Evolutionary conservation across 169 alveolate genomes (phyloP), one percentile per base, ranked within the genome.

Genomic region (Eimeria maxima): DNA sequence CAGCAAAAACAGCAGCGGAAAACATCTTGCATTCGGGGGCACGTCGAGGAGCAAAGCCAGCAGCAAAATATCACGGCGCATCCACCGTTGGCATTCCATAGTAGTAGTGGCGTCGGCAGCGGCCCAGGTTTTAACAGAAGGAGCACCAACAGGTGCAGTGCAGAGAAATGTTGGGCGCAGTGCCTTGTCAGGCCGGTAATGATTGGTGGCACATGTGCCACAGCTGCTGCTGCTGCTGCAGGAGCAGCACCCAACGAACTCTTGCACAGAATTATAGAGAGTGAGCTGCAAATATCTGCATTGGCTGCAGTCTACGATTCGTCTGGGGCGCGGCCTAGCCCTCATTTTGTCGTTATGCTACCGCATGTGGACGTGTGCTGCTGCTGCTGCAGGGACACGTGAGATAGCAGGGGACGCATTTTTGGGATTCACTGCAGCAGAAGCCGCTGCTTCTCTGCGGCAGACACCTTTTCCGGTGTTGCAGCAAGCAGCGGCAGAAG

Each of bases 131-230:
- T n/a, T 86, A 29, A 20, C 87, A 44, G 76, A 16, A 5, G 57
- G 44, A 29, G 67, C 69, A 13, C 24, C 88, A 4, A 16, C 57
- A 24, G 60, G 57, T 6, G 42, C 42, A 42, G 20, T 10, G 67
- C 50, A n/a, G 93, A 86, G 45, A 1, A n/a, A 38, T 81, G 18
- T 22, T 86, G 93, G 93, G 69, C 73, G 16, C 93, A 81, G 5
- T 60, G 67, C 13, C 81, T 86, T 2, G 93, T 86, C 57, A 86
- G 93, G n/a, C 50, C 93, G 18, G 76, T 86, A 42, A 38, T 86
- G 80, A 81, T 86, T 47, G 93, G 93, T 22, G 93, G 93, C 81
- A 63, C 83, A 80, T 57, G 93, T 18, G 93, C 93, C 24, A 60
- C 42, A 22, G 93, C 93, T 2, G 93, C 83, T 3, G 80, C 81